Evolutionary conservation across 2,329 filamentous ascomycete species (phyloP), one percentile per base, ranked within the genome.

Genomic region (Malbranchea cinnamomea): DNA sequence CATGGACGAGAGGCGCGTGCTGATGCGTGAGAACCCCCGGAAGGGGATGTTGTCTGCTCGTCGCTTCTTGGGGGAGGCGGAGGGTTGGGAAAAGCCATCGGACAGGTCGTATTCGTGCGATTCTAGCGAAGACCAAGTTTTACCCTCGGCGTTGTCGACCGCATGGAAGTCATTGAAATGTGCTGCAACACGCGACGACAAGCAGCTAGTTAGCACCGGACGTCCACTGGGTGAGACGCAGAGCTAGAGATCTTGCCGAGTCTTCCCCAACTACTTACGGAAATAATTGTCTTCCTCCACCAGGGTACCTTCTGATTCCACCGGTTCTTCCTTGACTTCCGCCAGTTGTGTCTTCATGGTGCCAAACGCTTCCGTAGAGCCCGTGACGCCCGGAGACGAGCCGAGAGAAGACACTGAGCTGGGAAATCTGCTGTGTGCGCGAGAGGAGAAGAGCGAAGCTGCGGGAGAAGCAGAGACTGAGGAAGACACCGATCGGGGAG

Each of bases 241-340:
- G 26, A 29, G 26, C 26, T 10, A 33, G 23, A n/a, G n/a, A n/a
- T n/a, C n/a, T n/a, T n/a, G n/a, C n/a, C n/a, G n/a, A n/a, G n/a
- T n/a, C n/a, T n/a, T 33, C 17, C 38, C 34, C 37, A 17, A 34
- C 23, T 25, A 72, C 78, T 57, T 73, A 85, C 81, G 83, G 46
- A 82, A 67, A 53, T 79, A 87, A 45, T 74, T 65, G 44, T 74
- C 56, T 24, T 66, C 58, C 35, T 67, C 62, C 16, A 65, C 52
- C 27, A 64, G 49, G 26, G 61, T 53, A 35, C 64, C 61, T 35
- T 66, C 78, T 31, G 67, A 68, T 50, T 85, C 78, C 23, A 74
- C 57, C 2, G 78, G 74, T 46, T 92, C 84, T 52, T 94, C 85
- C 46, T 84, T 71, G 12, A 94, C 78, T 45, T 89, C 80, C 10